Evolutionary conservation across 176 grass and related monocot species (phyloP), one percentile per base, ranked within the genome.

Genomic region (Oropetium thomaeum): DNA sequence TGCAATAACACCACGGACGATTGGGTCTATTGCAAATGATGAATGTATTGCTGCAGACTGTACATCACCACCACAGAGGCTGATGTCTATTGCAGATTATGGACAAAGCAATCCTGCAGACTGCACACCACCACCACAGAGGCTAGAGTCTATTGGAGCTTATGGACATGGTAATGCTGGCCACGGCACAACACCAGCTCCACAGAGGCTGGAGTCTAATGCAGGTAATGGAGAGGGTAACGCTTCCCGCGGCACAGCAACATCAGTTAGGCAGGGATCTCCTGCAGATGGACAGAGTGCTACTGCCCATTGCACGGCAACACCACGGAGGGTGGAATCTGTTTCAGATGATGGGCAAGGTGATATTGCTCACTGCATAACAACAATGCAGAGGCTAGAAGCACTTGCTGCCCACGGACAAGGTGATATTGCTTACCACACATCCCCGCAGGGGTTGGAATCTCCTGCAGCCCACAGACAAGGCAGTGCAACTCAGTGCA

Each of bases 71-170:
- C 5, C 55, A 74, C 61, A 67, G 10, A 67, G 20, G 4, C 61
- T 33, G 22, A 37, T 35, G 22, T 70, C 48, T 70, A 15, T 29
- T 87, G 59, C 55, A 77, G 20, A 62, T n/a, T n/a, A n/a, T 55
- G 61, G 14, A 54, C 47, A 64, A 25, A 28, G 44, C 32, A 19
- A 13, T 32, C 10, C 69, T 54, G 23, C 64, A 34, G 16, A 33
- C 6, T 61, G 35, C 71, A 45, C 26, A 57, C 26, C 28, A 62
- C 15, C 54, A 53, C 15, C 55, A 55, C 80, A 74, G n/a, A 58
- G 20, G 7, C 70, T 25, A 5, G 47, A 54, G 28, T 70, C 59
- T 70, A n/a, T 28, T 87, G 47, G 34, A 77, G 9, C n/a, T n/a
- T n/a, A 62, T 65, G 61, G 20, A 64, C 47, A 43, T 22, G 43